Evolutionary conservation across 352 stramenopile genomes (phyloP).

Genomic region (Phytopythium chamaehyphon): DNA sequence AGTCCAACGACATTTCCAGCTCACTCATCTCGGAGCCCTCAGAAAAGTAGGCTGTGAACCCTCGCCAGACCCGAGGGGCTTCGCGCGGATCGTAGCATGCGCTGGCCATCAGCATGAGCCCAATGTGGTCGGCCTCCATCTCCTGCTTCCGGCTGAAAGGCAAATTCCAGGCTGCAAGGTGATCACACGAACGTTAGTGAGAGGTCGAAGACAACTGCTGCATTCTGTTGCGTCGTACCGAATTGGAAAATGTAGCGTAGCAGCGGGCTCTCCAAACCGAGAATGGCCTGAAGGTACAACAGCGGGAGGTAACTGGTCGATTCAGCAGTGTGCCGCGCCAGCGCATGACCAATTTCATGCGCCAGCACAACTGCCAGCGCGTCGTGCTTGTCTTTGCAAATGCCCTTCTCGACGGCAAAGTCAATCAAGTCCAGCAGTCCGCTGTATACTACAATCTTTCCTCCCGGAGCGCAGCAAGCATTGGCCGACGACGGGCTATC

Average conservation of each 20-base stretch:
- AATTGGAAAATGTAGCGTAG: slow-evolving; percentile 64
- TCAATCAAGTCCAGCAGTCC: slow-evolving; percentile 69
- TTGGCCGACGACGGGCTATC: slow-evolving; percentile 47
- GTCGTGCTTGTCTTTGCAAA: slow-evolving; percentile 54
- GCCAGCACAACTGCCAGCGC: slow-evolving; percentile 59
- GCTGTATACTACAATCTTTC: slow-evolving; percentile 69
- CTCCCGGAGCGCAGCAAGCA: slow-evolving; percentile 53
- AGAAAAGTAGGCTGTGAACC: slow-evolving; percentile 30
- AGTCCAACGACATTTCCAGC: slow-evolving; percentile 45
- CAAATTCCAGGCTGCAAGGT: slow-evolving; percentile 41
- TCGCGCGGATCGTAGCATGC: slow-evolving; percentile 66
- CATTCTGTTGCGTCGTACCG: slow-evolving; percentile 24
- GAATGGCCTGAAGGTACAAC: slow-evolving; percentile 31
- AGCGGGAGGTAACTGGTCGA: slow-evolving; percentile 58
- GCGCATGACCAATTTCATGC: slow-evolving; percentile 63
- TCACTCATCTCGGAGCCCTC: slow-evolving; percentile 24
- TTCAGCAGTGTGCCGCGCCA: slow-evolving; percentile 60
- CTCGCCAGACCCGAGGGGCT: slow-evolving; percentile 41
- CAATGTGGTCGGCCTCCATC: slow-evolving; percentile 66
- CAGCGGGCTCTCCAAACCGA: slow-evolving; percentile 56
- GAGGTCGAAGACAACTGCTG: not conserved
- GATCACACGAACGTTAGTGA: slow-evolving; percentile 6
- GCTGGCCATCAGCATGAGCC: slow-evolving; percentile 71
- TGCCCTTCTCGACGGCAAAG: slow-evolving; percentile 47
- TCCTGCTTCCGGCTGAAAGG: slow-evolving; percentile 63